Percentiles rank a stretch among this genome's conserved stretches.
phyloP scores from a whole-genome alignment of 2,329 filamentous ascomycete genomes.

The Xylaria sp. region DNA sequence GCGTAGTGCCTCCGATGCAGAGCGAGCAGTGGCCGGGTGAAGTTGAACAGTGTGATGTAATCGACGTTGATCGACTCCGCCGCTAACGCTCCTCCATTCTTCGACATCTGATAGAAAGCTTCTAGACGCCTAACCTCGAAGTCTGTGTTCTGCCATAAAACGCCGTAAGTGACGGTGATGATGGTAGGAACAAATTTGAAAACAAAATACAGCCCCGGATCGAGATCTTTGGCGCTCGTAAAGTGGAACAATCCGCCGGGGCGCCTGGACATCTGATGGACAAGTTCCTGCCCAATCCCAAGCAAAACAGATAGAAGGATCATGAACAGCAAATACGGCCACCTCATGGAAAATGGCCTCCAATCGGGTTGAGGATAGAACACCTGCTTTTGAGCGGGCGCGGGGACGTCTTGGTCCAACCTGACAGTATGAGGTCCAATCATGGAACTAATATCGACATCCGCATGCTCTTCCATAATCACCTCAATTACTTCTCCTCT shows the following conservation, averaged over 20 bases:
- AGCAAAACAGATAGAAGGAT: conserved; percentile 60
- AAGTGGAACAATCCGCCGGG: conserved; percentile 56
- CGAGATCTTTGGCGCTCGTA: conserved; percentile 54
- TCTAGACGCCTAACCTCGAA: conserved; percentile 71
- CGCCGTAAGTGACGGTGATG: conserved; percentile 64
- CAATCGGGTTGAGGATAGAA: conserved; percentile 70
- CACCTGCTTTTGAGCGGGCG: conserved; percentile 52
- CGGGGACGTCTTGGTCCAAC: conserved; percentile 46
- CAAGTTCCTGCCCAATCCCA: conserved; percentile 57
- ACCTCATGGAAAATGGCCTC: conserved; percentile 69
- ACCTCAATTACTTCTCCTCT: conserved; percentile 65
- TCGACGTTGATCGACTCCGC: conserved; percentile 74
- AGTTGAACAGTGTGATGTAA: conserved; percentile 72
- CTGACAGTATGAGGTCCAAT: conserved; percentile 47
- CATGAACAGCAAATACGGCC: conserved; percentile 62
- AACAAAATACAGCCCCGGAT: conserved; percentile 60
- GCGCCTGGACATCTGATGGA: conserved; percentile 56
- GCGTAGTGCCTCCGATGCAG: conserved; percentile 69
- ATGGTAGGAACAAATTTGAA: conserved; percentile 69
- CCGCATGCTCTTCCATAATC: conserved; percentile 54
- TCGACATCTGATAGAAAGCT: conserved; percentile 69
- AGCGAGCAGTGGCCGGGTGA: conserved; percentile 68
- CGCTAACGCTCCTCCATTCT: conserved; percentile 63
- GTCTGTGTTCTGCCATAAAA: conserved; percentile 70
- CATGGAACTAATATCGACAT: conserved; percentile 59